Base-by-base conservation (phyloP, 1,284 basidiomycete genomes). In the Entoloma clypeatum region DNA sequence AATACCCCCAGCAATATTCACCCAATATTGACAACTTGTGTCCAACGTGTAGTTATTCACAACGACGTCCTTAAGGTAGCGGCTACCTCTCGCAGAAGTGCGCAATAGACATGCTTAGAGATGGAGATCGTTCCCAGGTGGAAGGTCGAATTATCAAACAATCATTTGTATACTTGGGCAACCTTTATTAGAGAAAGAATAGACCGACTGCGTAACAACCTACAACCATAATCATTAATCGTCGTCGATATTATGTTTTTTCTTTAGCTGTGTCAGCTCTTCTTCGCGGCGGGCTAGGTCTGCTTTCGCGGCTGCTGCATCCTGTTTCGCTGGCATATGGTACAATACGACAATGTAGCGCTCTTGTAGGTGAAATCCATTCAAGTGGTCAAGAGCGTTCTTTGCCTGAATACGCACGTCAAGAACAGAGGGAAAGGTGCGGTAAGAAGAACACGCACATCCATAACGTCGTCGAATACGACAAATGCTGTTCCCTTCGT, bases 281-380 rank as follows among this genome's bases (percentile, higher is more conserved):
- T 92, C 86, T 68, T 99, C 96, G 58, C 95, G 74, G 53, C 81
- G 81, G 17, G 90, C 90, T 37, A 99, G 67, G 51, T 99, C 95
- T 17, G 92, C 90, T 61, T 97, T 97, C 14, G 88, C 89, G 9
- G 88, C 86, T 1, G 88, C 88, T 2, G 90, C 89, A 53, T 96
- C 91, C 58, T 94, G 89, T 63, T 93, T 92, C 14, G 92, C 86
- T 26, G 93, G 93, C 81, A 98, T 95, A 61, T 99, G 95, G 58
- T 96, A 98, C 19, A 99, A 71, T 10, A 99, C 95, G 39, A 94
- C 91, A 44, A 99, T 95, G 66, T 99, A 99, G 23, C 96, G 83
- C 64, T 97, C 95, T 70, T 96, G 92, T 48, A 99, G 67, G 69
- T 99, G 95, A 71, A 99, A 99, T 27, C 95, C 96, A 57, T 99